Conservation (phyloP, 2,329 filamentous ascomycete genomes). For the Apiospora phragmitis region DNA sequence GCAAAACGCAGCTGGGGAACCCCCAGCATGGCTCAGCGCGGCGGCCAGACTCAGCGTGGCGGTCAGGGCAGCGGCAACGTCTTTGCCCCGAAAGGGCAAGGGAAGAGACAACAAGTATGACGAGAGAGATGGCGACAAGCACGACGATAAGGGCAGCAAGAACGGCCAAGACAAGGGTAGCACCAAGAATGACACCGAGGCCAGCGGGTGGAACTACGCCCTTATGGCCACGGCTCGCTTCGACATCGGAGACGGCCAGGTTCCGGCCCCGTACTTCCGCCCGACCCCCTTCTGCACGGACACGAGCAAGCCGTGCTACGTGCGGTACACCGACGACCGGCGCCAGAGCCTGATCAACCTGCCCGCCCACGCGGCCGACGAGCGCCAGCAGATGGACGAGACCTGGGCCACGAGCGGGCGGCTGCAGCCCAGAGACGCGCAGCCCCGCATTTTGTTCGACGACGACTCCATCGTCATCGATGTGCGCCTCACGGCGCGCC, state of each 20-base stretch:
- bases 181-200: background rate
- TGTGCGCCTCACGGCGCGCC: constrained; percentile 9
- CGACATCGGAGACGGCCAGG: constrained; percentile 1
- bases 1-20: background rate
- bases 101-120: background rate
- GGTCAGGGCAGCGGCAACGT: background rate
- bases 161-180: background rate
- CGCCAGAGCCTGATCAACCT: constrained; percentile 1
- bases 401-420: background rate
- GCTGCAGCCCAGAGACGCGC: background rate
- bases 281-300: constrained; percentile 6
- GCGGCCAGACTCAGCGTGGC: background rate
- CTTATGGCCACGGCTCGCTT: constrained; percentile 7
- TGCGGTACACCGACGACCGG: background rate
- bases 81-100: background rate
- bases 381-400: background rate
- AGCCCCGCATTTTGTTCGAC: constrained; percentile 1
- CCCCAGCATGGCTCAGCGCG: background rate
- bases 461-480: constrained; percentile 6
- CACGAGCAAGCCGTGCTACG: constrained; percentile 10
- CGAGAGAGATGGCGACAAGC: too few species aligned
- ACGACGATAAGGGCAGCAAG: background rate
- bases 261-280: background rate
- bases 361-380: background rate
- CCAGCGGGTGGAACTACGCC: constrained; percentile 9